Evolutionary conservation across 345 rosid genomes (phyloP).

Genomic region (Populus alba): DNA sequence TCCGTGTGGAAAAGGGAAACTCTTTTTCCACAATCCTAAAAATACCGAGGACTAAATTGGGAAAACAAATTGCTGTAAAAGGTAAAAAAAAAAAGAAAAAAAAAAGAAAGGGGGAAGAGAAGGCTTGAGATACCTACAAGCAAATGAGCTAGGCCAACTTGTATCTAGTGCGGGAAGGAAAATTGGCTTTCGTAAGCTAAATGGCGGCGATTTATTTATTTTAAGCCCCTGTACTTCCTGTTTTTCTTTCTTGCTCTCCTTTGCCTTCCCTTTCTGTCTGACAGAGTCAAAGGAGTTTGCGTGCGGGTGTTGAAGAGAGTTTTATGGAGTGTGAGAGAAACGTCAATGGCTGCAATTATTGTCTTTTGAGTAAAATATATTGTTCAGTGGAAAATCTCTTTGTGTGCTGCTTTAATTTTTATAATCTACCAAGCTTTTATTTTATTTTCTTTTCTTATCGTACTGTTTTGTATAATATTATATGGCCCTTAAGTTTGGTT

Average conservation of each 20-base stretch:
- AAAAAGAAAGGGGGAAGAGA: not conserved
- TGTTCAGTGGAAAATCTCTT: conserved; percentile 28
- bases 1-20: conserved; percentile 53
- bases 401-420: conserved; percentile 5
- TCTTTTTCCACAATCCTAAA: conserved; percentile 14
- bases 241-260: not conserved
- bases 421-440: not conserved
- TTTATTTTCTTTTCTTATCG: not conserved
- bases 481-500: not conserved
- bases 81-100: no score
- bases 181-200: conserved; percentile 35
- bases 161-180: conserved; percentile 19
- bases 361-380: conserved; percentile 42
- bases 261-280: conserved; percentile 2
- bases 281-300: conserved; percentile 57
- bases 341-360: conserved; percentile 67
- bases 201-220: conserved; percentile 41
- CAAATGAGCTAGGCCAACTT: conserved; percentile 29
- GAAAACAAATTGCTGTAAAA: not conserved
- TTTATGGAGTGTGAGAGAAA: conserved; percentile 38
- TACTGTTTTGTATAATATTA: not conserved
- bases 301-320: conserved; percentile 52
- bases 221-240: not conserved
- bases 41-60: not conserved
- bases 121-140: conserved; percentile 33